Conservation (phyloP, 768 basidiomycete species). For the Collybia sordida region DNA sequence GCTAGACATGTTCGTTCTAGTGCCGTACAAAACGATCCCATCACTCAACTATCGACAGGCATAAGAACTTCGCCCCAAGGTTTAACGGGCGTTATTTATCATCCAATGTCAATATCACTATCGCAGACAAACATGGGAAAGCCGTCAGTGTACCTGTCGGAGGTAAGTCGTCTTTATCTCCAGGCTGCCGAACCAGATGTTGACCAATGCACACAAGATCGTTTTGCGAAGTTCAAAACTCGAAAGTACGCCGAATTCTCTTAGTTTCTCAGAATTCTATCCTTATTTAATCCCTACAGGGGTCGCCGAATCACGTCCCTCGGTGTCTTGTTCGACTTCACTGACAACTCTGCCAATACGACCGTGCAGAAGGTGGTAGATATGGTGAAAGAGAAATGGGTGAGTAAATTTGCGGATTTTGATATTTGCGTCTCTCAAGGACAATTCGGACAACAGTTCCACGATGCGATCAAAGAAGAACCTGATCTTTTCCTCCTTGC, state of each 20-base stretch:
- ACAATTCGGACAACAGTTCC: conserved; percentile 49
- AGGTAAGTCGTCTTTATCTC: conserved; percentile 18
- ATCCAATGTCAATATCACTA: conserved; percentile 85
- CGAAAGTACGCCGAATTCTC: conserved; percentile 45
- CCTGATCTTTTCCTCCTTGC: conserved; percentile 82
- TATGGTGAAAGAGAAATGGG: conserved; percentile 84
- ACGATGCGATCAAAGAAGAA: conserved; percentile 72
- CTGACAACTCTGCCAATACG: conserved; percentile 66
- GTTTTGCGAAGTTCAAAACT: conserved; percentile 74
- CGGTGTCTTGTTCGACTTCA: conserved; percentile 79
- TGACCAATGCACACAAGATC: conserved; percentile 30
- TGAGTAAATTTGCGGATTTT: conserved; percentile 20
- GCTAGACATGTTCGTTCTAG: conserved; percentile 55
- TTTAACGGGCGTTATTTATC: conserved; percentile 76
- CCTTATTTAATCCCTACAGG: conserved; percentile 19
- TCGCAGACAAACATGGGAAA: conserved; percentile 41
- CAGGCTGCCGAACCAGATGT: not conserved
- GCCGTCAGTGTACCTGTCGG: conserved; percentile 37
- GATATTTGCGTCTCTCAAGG: not conserved
- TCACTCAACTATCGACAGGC: conserved; percentile 29
- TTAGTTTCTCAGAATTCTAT: not conserved
- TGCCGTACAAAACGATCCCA: not conserved
- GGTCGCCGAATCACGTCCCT: conserved; percentile 77
- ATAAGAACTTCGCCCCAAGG: conserved; percentile 64
- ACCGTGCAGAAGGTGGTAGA: conserved; percentile 71